A percentile compares a stretch with the other conserved stretches of the same genome.
phyloP scores from a whole-genome alignment of 768 basidiomycete genomes.

The Pilatotrama ljubarskyi region DNA sequence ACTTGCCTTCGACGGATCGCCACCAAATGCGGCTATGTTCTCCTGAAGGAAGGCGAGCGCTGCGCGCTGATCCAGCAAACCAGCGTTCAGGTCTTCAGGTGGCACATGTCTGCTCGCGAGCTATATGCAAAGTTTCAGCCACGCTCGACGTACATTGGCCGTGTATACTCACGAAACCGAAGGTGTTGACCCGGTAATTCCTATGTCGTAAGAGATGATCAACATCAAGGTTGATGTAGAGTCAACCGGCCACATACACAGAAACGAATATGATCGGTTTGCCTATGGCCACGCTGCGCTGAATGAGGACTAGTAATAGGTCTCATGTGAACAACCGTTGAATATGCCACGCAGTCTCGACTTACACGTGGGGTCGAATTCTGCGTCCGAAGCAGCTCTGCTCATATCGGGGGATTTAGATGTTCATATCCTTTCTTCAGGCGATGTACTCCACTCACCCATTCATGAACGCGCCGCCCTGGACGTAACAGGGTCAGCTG shows the following conservation, averaged over 20 bases:
- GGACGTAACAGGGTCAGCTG: neutral
- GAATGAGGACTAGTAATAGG: conserved; percentile 43
- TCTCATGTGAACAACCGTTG: neutral
- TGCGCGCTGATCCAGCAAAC: conserved; percentile 49
- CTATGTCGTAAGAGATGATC: conserved; percentile 26
- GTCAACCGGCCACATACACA: conserved; percentile 12
- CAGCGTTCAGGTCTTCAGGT: conserved; percentile 46
- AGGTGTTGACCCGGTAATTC: conserved; percentile 59
- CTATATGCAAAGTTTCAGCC: conserved; percentile 23
- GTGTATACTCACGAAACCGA: conserved; percentile 50
- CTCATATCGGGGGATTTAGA: neutral
- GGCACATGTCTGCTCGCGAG: conserved; percentile 48
- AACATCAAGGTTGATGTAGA: neutral
- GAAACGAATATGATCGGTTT: conserved; percentile 61
- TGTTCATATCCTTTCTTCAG: neutral
- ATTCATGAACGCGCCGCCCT: conserved; percentile 52
- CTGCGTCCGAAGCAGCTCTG: conserved; percentile 46
- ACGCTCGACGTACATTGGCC: neutral
- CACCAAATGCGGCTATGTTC: conserved; percentile 58
- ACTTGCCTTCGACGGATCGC: conserved; percentile 45
- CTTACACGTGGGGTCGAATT: conserved; percentile 50
- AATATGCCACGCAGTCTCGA: neutral
- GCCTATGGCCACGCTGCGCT: conserved; percentile 44
- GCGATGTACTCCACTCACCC: conserved; percentile 36
- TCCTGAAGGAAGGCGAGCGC: conserved; percentile 62